Evolutionary conservation across 345 rosid species (phyloP), one percentile per base, ranked within the genome.

Genomic region (Luvunga scandens): DNA sequence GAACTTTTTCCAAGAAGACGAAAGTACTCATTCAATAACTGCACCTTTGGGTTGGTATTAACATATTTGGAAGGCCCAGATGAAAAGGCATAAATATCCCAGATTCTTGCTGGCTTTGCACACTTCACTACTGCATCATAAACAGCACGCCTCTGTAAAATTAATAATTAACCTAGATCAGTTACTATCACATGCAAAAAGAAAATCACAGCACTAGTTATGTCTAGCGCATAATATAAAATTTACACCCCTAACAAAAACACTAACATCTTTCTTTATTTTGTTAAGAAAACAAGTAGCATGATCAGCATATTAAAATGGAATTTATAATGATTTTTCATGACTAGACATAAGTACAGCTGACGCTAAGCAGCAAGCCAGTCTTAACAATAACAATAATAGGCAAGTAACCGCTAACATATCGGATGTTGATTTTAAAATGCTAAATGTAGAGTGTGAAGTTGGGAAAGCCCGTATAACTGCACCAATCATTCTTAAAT

Each of bases 71-170:
- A 91, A 78, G 94, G 87, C 30, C 97, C 98, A 78, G 89, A 85
- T 76, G 91, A 60, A 90, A 96, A 94, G 38, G 95, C 90, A 84
- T 91, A 96, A 78, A 92, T 91, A 88, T 96, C 94, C 94, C 97
- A 82, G 80, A 89, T 85, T 82, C 91, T 84, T 68, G 84, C 87
- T 84, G 95, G 95, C 72, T 86, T 94, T 61, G 82, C 84, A 85
- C 86, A 89, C 83, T 75, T 87, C 71, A 81, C 53, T 69, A 96
- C 79, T 79, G 88, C 97, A 80, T 92, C 90, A 86, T 82, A 88
- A 55, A 96, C 79, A 24, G 28, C 77, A 80, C 92, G 97, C 80
- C 98, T 92, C 99, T 96, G 90, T 79, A 84, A 83, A 75, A 67
- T 53, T 60, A 45, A 69, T 57, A 77, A 42, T 27, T 45, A 28